Base-by-base conservation (phyloP, 495 filamentous ascomycete genomes). In the Penicillium turbatum region DNA sequence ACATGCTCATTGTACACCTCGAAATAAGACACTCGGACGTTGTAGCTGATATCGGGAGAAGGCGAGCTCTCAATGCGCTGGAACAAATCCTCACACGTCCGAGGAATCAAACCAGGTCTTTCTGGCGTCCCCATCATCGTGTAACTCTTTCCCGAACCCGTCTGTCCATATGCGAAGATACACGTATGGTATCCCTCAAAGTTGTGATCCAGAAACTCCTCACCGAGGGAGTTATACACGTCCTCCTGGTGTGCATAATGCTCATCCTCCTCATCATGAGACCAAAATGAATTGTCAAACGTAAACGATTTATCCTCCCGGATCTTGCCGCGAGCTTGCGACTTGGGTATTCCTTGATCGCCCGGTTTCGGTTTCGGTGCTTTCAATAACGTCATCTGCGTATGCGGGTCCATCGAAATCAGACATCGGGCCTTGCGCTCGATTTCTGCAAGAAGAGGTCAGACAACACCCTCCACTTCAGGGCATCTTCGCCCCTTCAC, bases 1-100 rank as follows among this genome's bases (percentile, higher is more conserved):
- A 97, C 95, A 72, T 99, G 93, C 71, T 99, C 93, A 69, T 99
- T 99, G 79, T 99, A 97, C 56, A 99, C 92, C 70, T 99, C 93
- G 58, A 97, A 97, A 72, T 99, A 99, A 4, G 90, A 96, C 30
- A 97, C 93, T 52, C 92, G 89, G 45, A 99, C 93, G 59, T 89
- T 90, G 77, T 96, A 99, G 54, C 86, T 93, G 68, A 96, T 89
- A 64, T 92, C 92, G 13, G 90, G 87, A 6, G 85, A 84, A 34
- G 86, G 80, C 35, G 91, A 89, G 41, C 80, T 81, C 59, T 95
- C 88, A 61, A 99, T 97, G 50, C 93, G 84, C 71, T 97, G 83
- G 64, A 99, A 99, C 26, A 99, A 79, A 70, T 96, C 93, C 66
- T 93, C 86, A 69, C 93, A 99, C 26, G 95, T 97, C n/a, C 93